phyloP scores from a whole-genome alignment of 306 rosid species.

The Alnus rubra region DNA sequence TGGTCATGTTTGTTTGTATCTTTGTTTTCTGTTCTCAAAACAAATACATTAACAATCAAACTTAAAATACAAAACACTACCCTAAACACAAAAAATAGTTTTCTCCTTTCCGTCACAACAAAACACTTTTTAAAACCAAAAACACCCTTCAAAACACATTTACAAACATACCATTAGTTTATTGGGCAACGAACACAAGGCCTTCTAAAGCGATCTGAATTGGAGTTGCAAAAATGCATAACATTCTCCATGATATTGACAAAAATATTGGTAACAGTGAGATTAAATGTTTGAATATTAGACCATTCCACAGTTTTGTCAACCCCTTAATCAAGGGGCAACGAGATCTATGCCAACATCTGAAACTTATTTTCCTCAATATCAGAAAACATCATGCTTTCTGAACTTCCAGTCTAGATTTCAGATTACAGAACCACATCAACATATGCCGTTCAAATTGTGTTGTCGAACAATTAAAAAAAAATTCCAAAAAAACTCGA shows the following conservation, averaged over 20 bases:
- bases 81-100: no score
- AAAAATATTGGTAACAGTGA: background rate
- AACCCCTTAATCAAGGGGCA: constrained; percentile 1
- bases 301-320: constrained; percentile 6
- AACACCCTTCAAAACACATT: no score
- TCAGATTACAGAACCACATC: constrained; percentile 25
- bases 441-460: constrained; percentile 3
- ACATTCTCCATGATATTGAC: background rate
- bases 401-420: constrained; percentile 38
- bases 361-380: constrained; percentile 33
- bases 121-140: no score
- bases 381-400: constrained; percentile 31
- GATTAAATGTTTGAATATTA: background rate
- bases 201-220: background rate
- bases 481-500: constrained; percentile 22
- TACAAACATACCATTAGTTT: no score
- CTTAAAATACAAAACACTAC: no score
- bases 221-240: background rate
- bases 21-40: no score
- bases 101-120: no score
- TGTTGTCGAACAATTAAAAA: constrained; percentile 7
- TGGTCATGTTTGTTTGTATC: no score
- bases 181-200: background rate
- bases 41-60: no score
- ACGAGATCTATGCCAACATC: constrained; percentile 21